Base-by-base conservation (phyloP, 2,329 filamentous ascomycete genomes). In the Ascochyta koolunga region DNA sequence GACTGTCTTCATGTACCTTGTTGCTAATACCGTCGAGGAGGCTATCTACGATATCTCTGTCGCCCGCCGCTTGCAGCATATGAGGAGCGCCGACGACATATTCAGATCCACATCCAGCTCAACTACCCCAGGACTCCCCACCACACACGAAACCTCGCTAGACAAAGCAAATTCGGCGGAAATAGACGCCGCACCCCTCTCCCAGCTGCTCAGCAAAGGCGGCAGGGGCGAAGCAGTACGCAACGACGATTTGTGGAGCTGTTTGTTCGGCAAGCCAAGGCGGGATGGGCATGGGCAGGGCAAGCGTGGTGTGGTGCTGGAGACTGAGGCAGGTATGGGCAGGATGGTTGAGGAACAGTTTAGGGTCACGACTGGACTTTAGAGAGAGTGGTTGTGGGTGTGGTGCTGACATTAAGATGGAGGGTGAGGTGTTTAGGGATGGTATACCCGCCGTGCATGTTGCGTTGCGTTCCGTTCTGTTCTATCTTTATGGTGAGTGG, bases 1-100 rank as follows among this genome's bases (percentile, higher is more conserved):
- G 0, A 96, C 91, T 0, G 92, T 98, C 1, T 98, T 93, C 89
- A 89, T 97, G 74, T 98, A 98, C 71, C 82, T 98, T 2, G 85
- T 97, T n/a, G 86, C 89, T 15, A 90, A 89, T 45, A 96, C 93
- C 0, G 91, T 98, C 0, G 95, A 99, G 70, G 89, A 96, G 76
- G 89, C 89, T 1, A 96, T 98, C 58, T 92, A 98, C 76, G 86
- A 93, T 54, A 83, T 97, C 29, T 95, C 91, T 0, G 91, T 96
- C 1, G 81, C 83, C 55, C 83, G 92, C 24, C 86, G 93, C 3
- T 78, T 96, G 64, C 86, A 88, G 50, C 91, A 97, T 68, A 89
- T 97, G 71, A 82, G 81, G 2, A 78, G 75, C 16, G 40, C 39
- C 18, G 50, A 50, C n/a, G n/a, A n/a, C n/a, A n/a, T n/a, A n/a